Evolutionary conservation across 257 asterid genomes (phyloP).

Genomic region (Handroanthus guayacan): DNA sequence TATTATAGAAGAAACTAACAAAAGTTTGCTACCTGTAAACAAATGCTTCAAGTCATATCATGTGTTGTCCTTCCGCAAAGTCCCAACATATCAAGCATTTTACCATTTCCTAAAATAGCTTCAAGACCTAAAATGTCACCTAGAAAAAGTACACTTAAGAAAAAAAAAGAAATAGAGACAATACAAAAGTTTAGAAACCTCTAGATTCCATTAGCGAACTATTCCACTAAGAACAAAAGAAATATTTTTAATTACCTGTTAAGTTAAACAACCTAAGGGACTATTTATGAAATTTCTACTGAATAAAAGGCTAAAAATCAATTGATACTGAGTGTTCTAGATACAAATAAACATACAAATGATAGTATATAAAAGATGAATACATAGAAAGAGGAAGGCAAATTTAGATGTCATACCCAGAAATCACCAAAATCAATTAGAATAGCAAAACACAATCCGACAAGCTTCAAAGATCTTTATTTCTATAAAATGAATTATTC

Average conservation of each 20-base stretch:
- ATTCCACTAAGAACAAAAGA: background rate
- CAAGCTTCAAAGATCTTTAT: too few species aligned
- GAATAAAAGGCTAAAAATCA: too few species aligned
- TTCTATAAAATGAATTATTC: too few species aligned
- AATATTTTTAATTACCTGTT: background rate
- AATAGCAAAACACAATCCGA: too few species aligned
- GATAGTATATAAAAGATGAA: too few species aligned
- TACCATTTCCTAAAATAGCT: conserved; percentile 94
- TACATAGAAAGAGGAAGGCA: too few species aligned
- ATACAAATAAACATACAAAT: too few species aligned
- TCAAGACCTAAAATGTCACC: conserved; percentile 79
- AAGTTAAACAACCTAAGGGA: background rate
- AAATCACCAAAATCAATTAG: too few species aligned
- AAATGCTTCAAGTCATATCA: conserved; percentile 98
- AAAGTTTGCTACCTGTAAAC: conserved; percentile 71
- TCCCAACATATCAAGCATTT: conserved; percentile 93
- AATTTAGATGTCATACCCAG: too few species aligned
- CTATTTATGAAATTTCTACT: background rate
- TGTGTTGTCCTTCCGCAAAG: conserved; percentile 93
- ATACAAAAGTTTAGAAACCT: conserved; percentile 8
- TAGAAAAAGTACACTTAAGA: conserved; percentile 15
- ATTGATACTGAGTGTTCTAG: too few species aligned
- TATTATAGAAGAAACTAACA: conserved; percentile 31
- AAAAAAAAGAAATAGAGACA: conserved; percentile 11
- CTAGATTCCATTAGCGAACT: conserved; percentile 20